These are phyloP conservation scores for Flaveria robusta DNA, from an alignment of 129 eudicot species.

Conservation along the genomic window DNA sequence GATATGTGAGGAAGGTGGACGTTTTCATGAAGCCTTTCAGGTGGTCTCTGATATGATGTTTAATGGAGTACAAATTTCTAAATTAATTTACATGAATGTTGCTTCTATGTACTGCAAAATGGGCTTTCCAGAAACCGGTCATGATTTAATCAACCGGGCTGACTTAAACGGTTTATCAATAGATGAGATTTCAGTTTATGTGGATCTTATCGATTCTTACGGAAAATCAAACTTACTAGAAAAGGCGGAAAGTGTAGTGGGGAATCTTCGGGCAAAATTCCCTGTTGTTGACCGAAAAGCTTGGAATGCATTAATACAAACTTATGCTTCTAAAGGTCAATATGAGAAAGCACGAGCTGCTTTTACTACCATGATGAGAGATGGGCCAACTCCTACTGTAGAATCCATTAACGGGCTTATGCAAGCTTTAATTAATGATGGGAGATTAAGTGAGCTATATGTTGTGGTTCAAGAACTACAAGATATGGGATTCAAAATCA, in stretches of 20 bases:
- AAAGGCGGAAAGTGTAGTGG: constrained; percentile 74
- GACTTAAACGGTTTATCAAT: constrained; percentile 45
- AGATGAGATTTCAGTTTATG: constrained; percentile 50
- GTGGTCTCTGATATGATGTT: constrained; percentile 76
- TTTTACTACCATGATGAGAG: constrained; percentile 92
- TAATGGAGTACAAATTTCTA: constrained; percentile 60
- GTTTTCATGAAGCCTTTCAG: constrained; percentile 77
- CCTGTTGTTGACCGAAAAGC: constrained; percentile 60
- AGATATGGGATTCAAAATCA: constrained; percentile 92
- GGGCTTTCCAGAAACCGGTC: constrained; percentile 88
- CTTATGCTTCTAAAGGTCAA: constrained; percentile 78
- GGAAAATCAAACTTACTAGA: constrained; percentile 63
- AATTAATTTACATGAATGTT: constrained; percentile 45
- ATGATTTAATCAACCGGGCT: constrained; percentile 57
- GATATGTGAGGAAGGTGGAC: constrained; percentile 59
- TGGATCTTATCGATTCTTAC: constrained; percentile 71
- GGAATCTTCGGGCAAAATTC: constrained; percentile 53
- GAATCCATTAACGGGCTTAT: constrained; percentile 71
- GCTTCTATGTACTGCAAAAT: constrained; percentile 59
- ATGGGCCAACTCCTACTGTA: constrained; percentile 86
- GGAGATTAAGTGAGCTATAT: constrained; percentile 76
- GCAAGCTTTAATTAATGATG: constrained; percentile 86
- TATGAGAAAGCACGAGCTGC: constrained; percentile 97
- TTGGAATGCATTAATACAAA: constrained; percentile 77
- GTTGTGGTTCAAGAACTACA: constrained; percentile 82